Base-by-base conservation (phyloP, 257 asterid genomes). In the Verbena officinalis region DNA sequence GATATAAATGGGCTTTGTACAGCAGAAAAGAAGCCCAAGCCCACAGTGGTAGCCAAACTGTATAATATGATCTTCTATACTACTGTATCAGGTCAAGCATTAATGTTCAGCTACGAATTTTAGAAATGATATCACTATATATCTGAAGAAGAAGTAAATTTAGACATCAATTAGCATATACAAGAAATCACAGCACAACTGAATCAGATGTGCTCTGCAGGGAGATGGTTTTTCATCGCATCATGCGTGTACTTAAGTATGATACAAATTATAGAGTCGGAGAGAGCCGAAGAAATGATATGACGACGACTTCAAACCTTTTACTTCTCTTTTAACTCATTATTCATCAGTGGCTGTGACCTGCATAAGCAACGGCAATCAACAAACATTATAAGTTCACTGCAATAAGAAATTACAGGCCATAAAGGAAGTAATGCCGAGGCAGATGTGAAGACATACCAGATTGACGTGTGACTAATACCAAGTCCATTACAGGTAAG, bases 401-500 rank as follows among this genome's bases (percentile, higher is more conserved):
- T 39, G n/a, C n/a, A n/a, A n/a, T n/a, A 13, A 27, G 5, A 27
- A 5, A 27, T 27, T 27, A 27, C 33, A 27, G 5, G 33, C 49
- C 39, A 19, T 71, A 46, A 31, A 56, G 58, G 58, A 69, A 9
- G 38, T 58, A 54, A 65, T 64, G 40, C 40, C 44, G 55, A 19
- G 48, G 16, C 7, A n/a, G 59, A 70, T 44, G 22, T 51, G 51
- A 55, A 59, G 30, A 55, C 81, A 13, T 71, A 85, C 87, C 85
- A 77, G 55, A 74, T 77, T 62, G 87, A 78, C 9, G 76, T 64
- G 73, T 76, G 79, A 64, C 76, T 75, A 52, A 86, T 83, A 39
- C 94, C 94, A 66, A 86, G 94, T 58, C 90, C 90, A 62, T 86
- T 86, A 60, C 84, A 81, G 56, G 88, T 86, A 39, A 81, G 83